These are phyloP conservation scores for Monosporascus sp. DNA, from an alignment of 2,329 filamentous ascomycete species.

Conservation along the genomic window DNA sequence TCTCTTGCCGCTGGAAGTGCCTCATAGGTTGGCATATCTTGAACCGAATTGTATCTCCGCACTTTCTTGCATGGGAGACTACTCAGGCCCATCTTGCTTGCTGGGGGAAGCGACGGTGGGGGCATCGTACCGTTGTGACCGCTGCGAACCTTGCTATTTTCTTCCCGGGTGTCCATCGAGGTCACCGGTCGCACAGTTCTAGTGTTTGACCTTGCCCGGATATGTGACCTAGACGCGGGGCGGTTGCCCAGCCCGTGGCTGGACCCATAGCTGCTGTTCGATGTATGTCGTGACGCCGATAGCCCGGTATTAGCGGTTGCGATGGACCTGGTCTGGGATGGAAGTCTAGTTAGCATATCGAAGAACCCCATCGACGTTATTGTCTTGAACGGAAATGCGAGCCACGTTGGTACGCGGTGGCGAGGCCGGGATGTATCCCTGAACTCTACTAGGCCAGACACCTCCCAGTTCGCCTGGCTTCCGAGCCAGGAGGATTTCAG, in stretches of 20 bases:
- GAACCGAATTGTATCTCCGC: conserved; percentile 21
- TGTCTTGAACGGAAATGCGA: not conserved
- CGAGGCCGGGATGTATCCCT: not conserved
- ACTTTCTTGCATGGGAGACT: conserved; percentile 14
- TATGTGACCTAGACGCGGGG: conserved; percentile 27
- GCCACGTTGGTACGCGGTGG: not conserved
- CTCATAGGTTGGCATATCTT: conserved; percentile 14
- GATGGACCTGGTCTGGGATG: conserved; percentile 11
- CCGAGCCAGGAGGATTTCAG: not conserved
- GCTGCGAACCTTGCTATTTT: conserved; percentile 10
- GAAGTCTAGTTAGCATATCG: not conserved
- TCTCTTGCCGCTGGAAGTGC: conserved; percentile 30
- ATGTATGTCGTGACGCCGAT: conserved; percentile 15
- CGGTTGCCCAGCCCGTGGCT: conserved; percentile 30
- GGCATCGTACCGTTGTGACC: conserved; percentile 36
- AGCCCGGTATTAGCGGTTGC: conserved; percentile 1
- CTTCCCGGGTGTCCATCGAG: conserved; percentile 25
- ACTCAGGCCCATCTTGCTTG: conserved; percentile 9
- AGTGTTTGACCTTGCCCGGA: conserved; percentile 23
- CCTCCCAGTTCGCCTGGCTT: not conserved
- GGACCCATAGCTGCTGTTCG: conserved; percentile 33
- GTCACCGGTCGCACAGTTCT: conserved; percentile 24
- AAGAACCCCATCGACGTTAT: not conserved
- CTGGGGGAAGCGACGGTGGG: conserved; percentile 12
- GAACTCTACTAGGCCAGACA: not conserved